Percentiles rank a stretch among this genome's conserved stretches.
Conservation (phyloP, 441 rosid species). For the Erodium trifolium region DNA sequence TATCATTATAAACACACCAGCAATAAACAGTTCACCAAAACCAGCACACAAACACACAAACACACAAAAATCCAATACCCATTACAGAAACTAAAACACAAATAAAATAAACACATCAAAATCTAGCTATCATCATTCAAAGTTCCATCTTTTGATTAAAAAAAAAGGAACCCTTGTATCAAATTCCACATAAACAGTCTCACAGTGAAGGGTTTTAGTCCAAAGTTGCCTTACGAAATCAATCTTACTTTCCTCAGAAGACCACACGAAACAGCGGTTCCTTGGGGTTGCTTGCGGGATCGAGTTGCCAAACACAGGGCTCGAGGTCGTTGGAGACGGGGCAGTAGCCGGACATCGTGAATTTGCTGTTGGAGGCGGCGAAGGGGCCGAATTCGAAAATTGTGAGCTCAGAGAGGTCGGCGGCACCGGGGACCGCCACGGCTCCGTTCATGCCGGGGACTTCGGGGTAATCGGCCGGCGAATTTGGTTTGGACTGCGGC, state of each 20-base stretch:
- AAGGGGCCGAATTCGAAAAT: slow-evolving; percentile 4
- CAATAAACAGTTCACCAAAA: neutral
- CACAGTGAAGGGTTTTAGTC: neutral
- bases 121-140: neutral
- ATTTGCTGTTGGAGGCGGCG: neutral
- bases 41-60: neutral
- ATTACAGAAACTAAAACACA: neutral
- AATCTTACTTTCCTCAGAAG: neutral
- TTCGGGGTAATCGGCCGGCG: neutral
- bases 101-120: neutral
- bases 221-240: no score
- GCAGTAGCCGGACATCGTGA: slow-evolving; percentile 9
- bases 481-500: neutral
- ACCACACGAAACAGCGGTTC: neutral
- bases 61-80: neutral
- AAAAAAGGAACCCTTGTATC: no score
- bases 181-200: neutral
- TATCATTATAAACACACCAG: neutral
- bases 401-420: neutral
- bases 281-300: neutral
- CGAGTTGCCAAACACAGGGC: slow-evolving; percentile 5
- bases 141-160: no score
- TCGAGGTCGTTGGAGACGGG: slow-evolving; percentile 7
- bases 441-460: slow-evolving; percentile 7
- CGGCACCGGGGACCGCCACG: neutral